Base-by-base conservation (phyloP, 441 rosid genomes). In the Rhodomyrtus psidioides region DNA sequence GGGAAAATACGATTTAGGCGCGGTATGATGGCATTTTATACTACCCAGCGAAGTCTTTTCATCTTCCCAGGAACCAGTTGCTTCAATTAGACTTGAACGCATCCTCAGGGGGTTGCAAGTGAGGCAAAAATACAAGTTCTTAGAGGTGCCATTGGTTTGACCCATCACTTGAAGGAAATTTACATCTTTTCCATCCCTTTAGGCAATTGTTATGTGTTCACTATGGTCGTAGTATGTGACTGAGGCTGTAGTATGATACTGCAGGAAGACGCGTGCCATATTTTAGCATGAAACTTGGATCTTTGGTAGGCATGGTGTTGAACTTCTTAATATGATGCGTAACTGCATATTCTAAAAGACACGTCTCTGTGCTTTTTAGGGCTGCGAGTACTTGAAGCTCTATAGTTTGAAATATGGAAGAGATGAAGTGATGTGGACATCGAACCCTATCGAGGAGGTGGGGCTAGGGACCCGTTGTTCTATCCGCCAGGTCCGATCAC, bases 101-200 rank as follows among this genome's bases (percentile, higher is more conserved):
- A 93, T 96, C 85, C 99, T 96, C 56, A 93, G 99, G 85, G 97
- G 99, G 86, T 89, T 94, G 90, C 99, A 96, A 98, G 99, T 95
- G 87, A 87, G 90, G 23, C 85, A 51, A 84, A 81, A 74, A 58
- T 27, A 54, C n/a, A 26, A 19, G 39, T 53, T n/a, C 16, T 58
- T 53, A 46, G 34, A 42, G 84, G 16, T 44, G 60, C 59, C 24
- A 24, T 49, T 81, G 44, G 46, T 34, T 46, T 30, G 56, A n/a
- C 26, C 23, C 30, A 2, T 21, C 3, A 16, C 26, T 24, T 6
- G n/a, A 70, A n/a, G n/a, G n/a, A 70, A 70, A 70, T 70, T 70
- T 70, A 26, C 49, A 53, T 23, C 12, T 53, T 53, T 59, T 46
- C 44, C 7, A 44, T 17, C n/a, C 79, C 15, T 23, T 34, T 53